These are phyloP conservation scores for Penicillium griseofulvum DNA, from an alignment of 2,329 filamentous ascomycete genomes.

Conservation along the genomic window DNA sequence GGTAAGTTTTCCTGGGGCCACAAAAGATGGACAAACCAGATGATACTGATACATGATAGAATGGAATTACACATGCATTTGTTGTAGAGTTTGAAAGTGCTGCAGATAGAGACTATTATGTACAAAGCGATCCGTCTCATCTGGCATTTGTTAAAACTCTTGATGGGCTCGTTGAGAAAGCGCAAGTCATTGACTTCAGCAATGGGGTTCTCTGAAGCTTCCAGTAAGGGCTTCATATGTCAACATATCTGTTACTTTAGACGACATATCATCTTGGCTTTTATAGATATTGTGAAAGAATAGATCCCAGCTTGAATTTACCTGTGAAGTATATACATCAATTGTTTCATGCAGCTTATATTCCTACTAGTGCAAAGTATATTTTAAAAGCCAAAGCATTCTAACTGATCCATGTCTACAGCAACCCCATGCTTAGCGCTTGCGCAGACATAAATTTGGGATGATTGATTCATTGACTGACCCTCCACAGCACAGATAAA, in stretches of 20 bases:
- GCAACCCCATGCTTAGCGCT: neutral
- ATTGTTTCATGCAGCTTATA: neutral
- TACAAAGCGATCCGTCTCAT: slow-evolving; percentile 64
- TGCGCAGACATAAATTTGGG: neutral
- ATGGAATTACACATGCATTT: slow-evolving; percentile 67
- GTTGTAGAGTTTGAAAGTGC: slow-evolving; percentile 63
- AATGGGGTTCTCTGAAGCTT: slow-evolving; percentile 19
- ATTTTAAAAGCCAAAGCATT: neutral
- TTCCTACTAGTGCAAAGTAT: neutral
- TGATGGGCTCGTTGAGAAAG: slow-evolving; percentile 32
- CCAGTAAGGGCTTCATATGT: too few relatives aligned
- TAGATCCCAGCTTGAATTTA: neutral
- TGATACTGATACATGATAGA: slow-evolving; percentile 34
- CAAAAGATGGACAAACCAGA: too few relatives aligned
- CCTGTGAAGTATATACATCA: neutral
- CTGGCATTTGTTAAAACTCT: slow-evolving; percentile 55
- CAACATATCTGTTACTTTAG: neutral
- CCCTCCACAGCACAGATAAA: neutral
- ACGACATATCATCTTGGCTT: neutral
- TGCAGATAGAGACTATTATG: slow-evolving; percentile 67
- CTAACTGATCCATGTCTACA: neutral
- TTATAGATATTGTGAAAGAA: neutral
- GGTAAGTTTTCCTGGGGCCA: slow-evolving; percentile 41
- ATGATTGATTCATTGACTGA: neutral
- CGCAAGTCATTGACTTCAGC: slow-evolving; percentile 38